These are phyloP conservation scores for Paecilomyces variotii DNA, from an alignment of 2,329 filamentous ascomycete genomes.

Conservation along the genomic window DNA sequence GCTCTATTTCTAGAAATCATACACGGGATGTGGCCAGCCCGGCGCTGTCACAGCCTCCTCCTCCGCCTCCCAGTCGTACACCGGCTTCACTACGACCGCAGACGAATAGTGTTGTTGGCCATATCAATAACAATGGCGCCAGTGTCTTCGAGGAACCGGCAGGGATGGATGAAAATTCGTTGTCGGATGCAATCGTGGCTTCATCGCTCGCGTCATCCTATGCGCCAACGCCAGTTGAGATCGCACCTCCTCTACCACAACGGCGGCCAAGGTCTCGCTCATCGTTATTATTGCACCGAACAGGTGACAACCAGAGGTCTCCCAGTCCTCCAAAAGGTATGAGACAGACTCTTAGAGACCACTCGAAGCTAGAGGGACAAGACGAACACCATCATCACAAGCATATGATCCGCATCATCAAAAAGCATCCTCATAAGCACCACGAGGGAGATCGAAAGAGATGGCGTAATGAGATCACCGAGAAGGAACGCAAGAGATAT, in stretches of 20 bases:
- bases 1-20: background rate
- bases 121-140: background rate
- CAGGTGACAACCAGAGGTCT: conserved; percentile 19
- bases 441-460: conserved; percentile 41
- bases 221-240: conserved; percentile 29
- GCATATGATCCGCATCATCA: conserved; percentile 28
- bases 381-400: conserved; percentile 12
- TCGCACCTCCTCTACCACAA: conserved; percentile 31
- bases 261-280: conserved; percentile 29
- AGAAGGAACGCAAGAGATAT: conserved; percentile 40
- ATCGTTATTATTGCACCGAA: conserved; percentile 20
- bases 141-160: conserved; percentile 8
- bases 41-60: background rate
- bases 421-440: conserved; percentile 41
- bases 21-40: background rate
- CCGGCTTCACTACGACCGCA: conserved; percentile 1
- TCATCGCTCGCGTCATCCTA: conserved; percentile 39
- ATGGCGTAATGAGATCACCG: conserved; percentile 37
- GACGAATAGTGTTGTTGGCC: background rate
- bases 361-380: conserved; percentile 23
- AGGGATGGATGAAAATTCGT: conserved; percentile 27
- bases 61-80: background rate
- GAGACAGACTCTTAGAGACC: conserved; percentile 36
- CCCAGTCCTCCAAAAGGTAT: conserved; percentile 31
- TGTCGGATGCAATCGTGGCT: conserved; percentile 40